Conservation (phyloP, 2,329 filamentous ascomycete species). For the Pseudopyricularia cyperi region DNA sequence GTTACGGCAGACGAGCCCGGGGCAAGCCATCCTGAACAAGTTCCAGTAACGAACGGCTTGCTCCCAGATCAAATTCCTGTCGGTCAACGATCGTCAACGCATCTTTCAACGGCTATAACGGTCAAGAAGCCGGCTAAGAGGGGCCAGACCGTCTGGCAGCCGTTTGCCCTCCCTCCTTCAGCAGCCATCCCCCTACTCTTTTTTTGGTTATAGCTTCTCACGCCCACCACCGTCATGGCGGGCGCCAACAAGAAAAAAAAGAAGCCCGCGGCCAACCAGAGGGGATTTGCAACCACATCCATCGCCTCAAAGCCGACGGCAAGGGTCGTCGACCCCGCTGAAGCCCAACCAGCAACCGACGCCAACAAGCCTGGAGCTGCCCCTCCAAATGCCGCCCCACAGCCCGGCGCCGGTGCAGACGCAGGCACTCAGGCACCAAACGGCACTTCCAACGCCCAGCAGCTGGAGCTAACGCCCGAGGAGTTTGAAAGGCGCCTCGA, state of each 20-base stretch:
- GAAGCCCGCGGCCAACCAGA: constrained; percentile 74
- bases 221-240: constrained; percentile 41
- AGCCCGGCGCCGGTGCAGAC: neutral
- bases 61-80: neutral
- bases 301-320: constrained; percentile 59
- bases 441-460: neutral
- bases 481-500: constrained; percentile 85
- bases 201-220: neutral
- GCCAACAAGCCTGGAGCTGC: constrained; percentile 7
- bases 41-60: neutral
- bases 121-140: too few relatives aligned
- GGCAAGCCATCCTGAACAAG: neutral
- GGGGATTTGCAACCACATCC: constrained; percentile 90
- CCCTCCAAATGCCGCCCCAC: constrained; percentile 11
- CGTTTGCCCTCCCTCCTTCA: too few relatives aligned
- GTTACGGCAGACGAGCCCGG: neutral
- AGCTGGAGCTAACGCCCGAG: constrained; percentile 56
- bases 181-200: neutral
- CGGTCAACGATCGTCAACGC: neutral
- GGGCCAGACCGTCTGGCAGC: too few relatives aligned
- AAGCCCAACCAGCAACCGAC: constrained; percentile 18
- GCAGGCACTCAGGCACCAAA: neutral
- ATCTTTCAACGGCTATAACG: neutral
- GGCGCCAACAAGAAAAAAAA: constrained; percentile 70
- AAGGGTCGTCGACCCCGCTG: constrained; percentile 41